These are phyloP conservation scores for Prunus padus DNA, from an alignment of 306 rosid genomes.

Conservation along the genomic window DNA sequence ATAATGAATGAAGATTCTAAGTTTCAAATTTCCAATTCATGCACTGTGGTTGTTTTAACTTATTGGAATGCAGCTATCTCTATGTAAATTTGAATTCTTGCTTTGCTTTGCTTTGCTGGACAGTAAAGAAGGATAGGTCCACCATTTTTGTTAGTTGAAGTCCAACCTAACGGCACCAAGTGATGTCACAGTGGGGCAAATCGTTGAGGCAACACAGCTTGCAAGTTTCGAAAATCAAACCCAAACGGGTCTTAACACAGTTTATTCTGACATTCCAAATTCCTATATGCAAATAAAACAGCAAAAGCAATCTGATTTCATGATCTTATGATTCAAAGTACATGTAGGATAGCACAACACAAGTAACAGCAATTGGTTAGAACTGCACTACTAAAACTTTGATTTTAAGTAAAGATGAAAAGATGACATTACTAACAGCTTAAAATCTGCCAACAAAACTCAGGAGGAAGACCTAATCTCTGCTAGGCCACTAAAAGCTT, in stretches of 20 bases:
- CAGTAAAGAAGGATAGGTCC: neutral
- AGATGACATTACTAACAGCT: constrained; percentile 27
- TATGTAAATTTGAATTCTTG: neutral
- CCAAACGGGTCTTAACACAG: neutral
- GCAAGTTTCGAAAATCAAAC: neutral
- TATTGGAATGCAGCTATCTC: neutral
- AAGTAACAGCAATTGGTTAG: constrained; percentile 8
- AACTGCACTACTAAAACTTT: neutral
- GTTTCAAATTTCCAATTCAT: neutral
- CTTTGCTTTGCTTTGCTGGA: neutral
- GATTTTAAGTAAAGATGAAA: neutral
- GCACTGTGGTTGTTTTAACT: neutral
- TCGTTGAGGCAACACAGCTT: too few relatives aligned
- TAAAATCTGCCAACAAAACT: constrained; percentile 12
- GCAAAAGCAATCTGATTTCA: neutral
- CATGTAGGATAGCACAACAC: neutral
- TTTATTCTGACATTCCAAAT: neutral
- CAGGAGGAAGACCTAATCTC: constrained; percentile 20
- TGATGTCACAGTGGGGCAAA: constrained; percentile 11
- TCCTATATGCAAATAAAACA: neutral
- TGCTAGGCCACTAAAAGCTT: constrained; percentile 38
- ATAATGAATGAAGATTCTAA: neutral
- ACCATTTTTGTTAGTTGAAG: neutral
- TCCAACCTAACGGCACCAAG: constrained; percentile 7
- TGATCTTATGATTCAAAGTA: neutral